Evolutionary conservation across 768 basidiomycete genomes (phyloP).

Genomic region (Steccherinum ochraceum): DNA sequence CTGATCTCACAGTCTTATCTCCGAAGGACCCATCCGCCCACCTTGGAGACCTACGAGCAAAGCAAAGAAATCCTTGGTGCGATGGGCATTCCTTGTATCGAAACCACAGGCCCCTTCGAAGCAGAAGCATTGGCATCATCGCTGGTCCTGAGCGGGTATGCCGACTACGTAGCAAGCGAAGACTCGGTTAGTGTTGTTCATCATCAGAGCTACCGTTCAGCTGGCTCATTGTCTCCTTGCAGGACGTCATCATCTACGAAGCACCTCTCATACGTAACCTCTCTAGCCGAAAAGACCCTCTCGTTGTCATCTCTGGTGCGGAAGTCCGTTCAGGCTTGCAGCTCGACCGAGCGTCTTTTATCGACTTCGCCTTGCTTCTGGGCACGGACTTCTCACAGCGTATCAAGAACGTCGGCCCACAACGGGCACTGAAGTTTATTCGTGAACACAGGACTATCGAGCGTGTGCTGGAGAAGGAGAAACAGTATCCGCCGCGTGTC

Average conservation of each 20-base stretch:
- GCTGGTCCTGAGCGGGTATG: constrained; percentile 65
- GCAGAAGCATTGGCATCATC: constrained; percentile 83
- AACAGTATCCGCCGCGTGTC: constrained; percentile 44
- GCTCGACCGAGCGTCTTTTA: constrained; percentile 51
- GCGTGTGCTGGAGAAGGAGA: constrained; percentile 45
- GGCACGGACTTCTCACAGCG: constrained; percentile 90
- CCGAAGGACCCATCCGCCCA: constrained; percentile 57
- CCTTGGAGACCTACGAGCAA: constrained; percentile 59
- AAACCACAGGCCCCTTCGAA: constrained; percentile 64
- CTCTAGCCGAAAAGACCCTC: constrained; percentile 50
- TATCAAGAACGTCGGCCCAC: constrained; percentile 76
- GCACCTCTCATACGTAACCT: constrained; percentile 79
- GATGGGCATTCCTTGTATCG: constrained; percentile 80
- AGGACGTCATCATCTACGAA: constrained; percentile 82
- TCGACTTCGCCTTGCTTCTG: constrained; percentile 83
- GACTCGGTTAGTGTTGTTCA: constrained; percentile 54
- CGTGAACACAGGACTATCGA: constrained; percentile 69
- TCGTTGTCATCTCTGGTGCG: constrained; percentile 57
- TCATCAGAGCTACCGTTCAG: constrained; percentile 1
- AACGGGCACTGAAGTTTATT: constrained; percentile 72
- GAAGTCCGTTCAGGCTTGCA: constrained; percentile 52
- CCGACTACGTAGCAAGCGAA: constrained; percentile 88
- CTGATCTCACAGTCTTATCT: constrained; percentile 59
- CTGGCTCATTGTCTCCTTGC: not conserved
- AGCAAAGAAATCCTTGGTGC: constrained; percentile 61